Base-by-base conservation (phyloP, 2,329 filamentous ascomycete genomes). In the Talaromyces marneffei region DNA sequence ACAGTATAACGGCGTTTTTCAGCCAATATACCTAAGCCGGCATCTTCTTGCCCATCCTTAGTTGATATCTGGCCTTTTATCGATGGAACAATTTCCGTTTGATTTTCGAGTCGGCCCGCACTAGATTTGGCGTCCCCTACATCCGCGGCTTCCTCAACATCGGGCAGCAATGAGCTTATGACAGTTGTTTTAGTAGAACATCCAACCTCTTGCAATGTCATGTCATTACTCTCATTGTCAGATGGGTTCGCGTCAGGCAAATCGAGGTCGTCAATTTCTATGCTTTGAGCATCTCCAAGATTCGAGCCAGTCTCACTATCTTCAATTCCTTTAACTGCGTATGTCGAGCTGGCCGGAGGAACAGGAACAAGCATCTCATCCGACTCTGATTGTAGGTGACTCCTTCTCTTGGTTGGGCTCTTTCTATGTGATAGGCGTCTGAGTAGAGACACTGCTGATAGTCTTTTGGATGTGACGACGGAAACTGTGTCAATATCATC, bases 331-430 rank as follows among this genome's bases (percentile, higher is more conserved):
- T 66, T 54, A 7, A 68, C 63, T 5, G 72, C 74, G 2, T 69
- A 70, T 18, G 65, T 53, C 20, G 40, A 50, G 20, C 33, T 64
- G 14, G 62, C 58, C 50, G 67, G 65, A 23, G 62, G 59, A 29
- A 62, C 46, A 6, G 61, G 59, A 12, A 71, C 69, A 14, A 77
- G 65, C 5, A 72, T 72, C 63, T 81, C 78, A 29, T 75, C 68
- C 0, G 75, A 76, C 18, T 70, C 66, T 4, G 67, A 68, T 31
- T 58, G 57, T 31, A 55, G 50, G 3, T 59, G 64, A 23, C 29
- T 57, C 12, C 64, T 65, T 50, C 57, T 70, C 10, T 62, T 65
- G 56, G 65, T 65, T 6, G 40, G 10, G n/a, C 35, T 57, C n/a
- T 44, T 52, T n/a, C 53, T 50, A 18, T 40, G 33, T 9, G 74